Evolutionary conservation across 208 protist species (phyloP), one percentile per base, ranked within the genome.

Genomic region (Trypanosoma boissoni): DNA sequence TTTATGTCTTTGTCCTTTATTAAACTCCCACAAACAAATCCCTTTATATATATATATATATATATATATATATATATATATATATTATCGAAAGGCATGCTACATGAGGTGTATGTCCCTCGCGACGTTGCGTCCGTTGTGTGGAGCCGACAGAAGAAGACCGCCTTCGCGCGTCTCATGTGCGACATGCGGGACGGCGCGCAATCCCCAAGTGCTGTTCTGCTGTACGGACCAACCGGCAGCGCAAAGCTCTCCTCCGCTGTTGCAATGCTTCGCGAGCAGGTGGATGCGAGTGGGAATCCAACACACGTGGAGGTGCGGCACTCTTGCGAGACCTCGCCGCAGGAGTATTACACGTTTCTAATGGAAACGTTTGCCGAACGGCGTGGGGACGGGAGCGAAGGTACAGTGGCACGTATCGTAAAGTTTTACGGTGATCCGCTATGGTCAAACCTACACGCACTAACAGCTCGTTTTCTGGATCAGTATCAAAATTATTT

Each of bases 141-240:
- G 21, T 95, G 88, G 86, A 92, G 86, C 62, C 57, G 60, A 18
- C 80, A 83, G 34, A 95, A 95, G 67, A 34, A 63, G n/a, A 72
- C 49, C 29, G 58, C 68, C 1, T 74, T 95, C 26, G 42, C 66
- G 16, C 43, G 27, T 8, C 29, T 80, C 3, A 20, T 91, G 12
- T 51, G 64, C 18, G 59, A 69, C 26, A 64, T 78, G 7, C 39
- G 26, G 16, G 23, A 44, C 16, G 70, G 70, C 12, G 12, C 29
- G 29, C 70, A 32, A 10, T 29, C 32, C 3, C 74, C 82, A 16
- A 67, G 68, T 39, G 56, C 82, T 18, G 5, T 81, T 9, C 70
- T 95, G 1, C 77, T 95, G 7, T 80, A 92, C 60, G 88, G 88
- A 9, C 86, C 88, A 16, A 62, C 88, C 6, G 88, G 88, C 1